Evolutionary conservation across 169 alveolate species (phyloP), one percentile per base, ranked within the genome.

Genomic region (Plasmodium adleri): DNA sequence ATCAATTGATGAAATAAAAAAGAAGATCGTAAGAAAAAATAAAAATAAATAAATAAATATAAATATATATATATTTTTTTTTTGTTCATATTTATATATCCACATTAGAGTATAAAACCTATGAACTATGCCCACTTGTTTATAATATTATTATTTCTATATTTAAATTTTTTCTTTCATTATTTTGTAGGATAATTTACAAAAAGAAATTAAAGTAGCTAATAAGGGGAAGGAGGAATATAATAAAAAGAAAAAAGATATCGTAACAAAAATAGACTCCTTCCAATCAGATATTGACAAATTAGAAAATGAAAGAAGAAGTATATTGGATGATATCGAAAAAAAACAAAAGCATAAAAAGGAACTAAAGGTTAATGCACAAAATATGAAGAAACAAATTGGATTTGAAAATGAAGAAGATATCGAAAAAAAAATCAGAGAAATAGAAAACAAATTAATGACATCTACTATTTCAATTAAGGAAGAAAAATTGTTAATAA

Each of bases 401-500:
- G 96, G 96, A 3, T 94, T 75, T 83, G 92, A 90, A 50, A 90
- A 76, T 62, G 95, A 94, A 72, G 94, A 74, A 58, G 96, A 94
- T 47, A 90, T 94, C 0, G 94, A 94, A 45, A 93, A 92, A 50
- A 92, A 88, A 83, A 92, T 94, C 43, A 75, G 73, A 75, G 93
- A 88, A 73, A 87, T 94, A n/a, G 96, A 94, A 87, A 90, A 73
- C 28, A 85, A 87, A 56, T 88, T 94, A 88, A 92, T 88, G 95
- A 94, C 96, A 20, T 88, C 96, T 9, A 90, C 95, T 15, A 88
- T 94, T 73, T 80, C 95, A 45, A 88, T 94, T 20, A 94, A 94
- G 89, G 96, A 94, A 88, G 96, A 94, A 80, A 94, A 94, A 90
- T 39, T 90, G 52, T 88, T 94, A 90, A 87, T 94, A 72, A 85